A percentile compares a stretch with the other conserved stretches of the same genome.
phyloP scores from a whole-genome alignment of 805 yeast genomes.

The Yarrowia sp. region DNA sequence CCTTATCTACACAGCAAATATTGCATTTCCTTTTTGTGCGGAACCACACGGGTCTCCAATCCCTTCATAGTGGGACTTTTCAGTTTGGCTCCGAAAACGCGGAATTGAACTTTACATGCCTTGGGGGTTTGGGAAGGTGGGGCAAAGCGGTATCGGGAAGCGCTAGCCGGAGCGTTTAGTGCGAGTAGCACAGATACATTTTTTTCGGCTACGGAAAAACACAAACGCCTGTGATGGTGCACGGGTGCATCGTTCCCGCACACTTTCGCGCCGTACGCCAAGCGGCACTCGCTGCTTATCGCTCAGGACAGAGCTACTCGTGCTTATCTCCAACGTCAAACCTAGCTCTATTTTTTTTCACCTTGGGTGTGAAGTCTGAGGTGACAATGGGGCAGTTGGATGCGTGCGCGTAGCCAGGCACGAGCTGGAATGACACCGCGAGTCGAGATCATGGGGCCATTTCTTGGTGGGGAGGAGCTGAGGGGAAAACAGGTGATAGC shows the following conservation, averaged over 20 bases:
- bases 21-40: no score
- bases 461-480: background rate
- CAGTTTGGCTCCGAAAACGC: background rate
- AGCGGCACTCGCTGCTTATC: background rate
- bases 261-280: background rate
- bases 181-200: background rate
- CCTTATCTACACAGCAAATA: no score
- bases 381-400: background rate
- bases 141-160: constrained; percentile 8
- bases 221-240: background rate
- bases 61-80: background rate
- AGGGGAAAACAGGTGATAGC: no score
- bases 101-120: constrained; percentile 15
- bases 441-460: background rate
- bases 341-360: background rate
- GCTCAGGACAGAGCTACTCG: background rate
- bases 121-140: constrained; percentile 24
- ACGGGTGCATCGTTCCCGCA: background rate
- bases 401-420: background rate
- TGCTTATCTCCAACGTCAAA: background rate
- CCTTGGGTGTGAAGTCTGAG: background rate
- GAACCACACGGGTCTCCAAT: no score
- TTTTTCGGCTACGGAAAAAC: no score
- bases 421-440: no score
- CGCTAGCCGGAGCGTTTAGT: background rate